phyloP scores from a whole-genome alignment of 2,329 filamentous ascomycete genomes.

The Stenocarpella maydis region DNA sequence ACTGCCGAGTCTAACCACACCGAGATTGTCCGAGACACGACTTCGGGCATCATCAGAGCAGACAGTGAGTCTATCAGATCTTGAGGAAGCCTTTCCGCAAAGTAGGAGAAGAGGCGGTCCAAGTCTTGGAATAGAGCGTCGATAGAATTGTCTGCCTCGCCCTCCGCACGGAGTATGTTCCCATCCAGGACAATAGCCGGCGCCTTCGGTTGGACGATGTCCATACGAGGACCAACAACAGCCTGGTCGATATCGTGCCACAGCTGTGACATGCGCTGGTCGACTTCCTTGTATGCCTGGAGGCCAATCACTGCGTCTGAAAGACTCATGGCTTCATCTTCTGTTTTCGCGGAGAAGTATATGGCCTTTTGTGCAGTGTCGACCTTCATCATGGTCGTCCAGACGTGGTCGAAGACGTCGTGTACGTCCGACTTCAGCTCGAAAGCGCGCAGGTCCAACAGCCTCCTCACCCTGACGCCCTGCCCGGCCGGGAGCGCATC shows the following conservation, averaged over 20 bases:
- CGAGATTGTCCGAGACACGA: slow-evolving; percentile 73
- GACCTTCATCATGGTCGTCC: slow-evolving; percentile 72
- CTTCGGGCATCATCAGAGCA: slow-evolving; percentile 71
- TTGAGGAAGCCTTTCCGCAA: slow-evolving; percentile 60
- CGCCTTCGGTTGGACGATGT: slow-evolving; percentile 46
- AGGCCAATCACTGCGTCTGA: slow-evolving; percentile 63
- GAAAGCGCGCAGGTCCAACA: slow-evolving; percentile 71
- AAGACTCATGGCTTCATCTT: slow-evolving; percentile 62
- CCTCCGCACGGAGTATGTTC: slow-evolving; percentile 54
- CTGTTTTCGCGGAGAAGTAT: slow-evolving; percentile 59
- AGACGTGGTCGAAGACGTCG: slow-evolving; percentile 73
- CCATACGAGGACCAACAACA: slow-evolving; percentile 68
- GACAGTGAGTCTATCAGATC: slow-evolving; percentile 70
- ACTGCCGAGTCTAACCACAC: slow-evolving; percentile 81
- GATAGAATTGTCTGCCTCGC: slow-evolving; percentile 54
- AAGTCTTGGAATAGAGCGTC: slow-evolving; percentile 63
- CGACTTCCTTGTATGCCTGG: slow-evolving; percentile 67
- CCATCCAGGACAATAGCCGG: slow-evolving; percentile 52
- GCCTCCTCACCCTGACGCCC: slow-evolving; percentile 67
- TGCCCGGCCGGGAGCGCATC: slow-evolving; percentile 67
- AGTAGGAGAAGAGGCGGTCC: slow-evolving; percentile 58
- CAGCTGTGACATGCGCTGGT: slow-evolving; percentile 66
- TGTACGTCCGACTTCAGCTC: slow-evolving; percentile 73
- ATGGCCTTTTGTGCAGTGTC: slow-evolving; percentile 65
- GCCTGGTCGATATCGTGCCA: slow-evolving; percentile 70